Evolutionary conservation across 116 monocot genomes (phyloP), one percentile per base, ranked within the genome.

Genomic region (Papilionanthe hybrid): DNA sequence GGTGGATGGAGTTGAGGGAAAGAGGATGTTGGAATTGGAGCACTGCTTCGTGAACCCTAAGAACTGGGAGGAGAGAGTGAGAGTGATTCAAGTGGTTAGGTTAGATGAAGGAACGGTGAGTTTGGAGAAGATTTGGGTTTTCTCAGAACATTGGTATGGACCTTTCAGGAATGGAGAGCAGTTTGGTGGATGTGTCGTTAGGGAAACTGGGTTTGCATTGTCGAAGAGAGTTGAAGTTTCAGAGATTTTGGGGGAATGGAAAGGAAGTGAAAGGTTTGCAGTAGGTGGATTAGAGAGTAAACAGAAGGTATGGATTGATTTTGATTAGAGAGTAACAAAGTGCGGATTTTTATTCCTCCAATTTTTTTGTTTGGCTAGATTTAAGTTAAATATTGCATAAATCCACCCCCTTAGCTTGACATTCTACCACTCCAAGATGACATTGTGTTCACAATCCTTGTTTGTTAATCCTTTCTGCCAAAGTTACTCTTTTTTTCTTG

Each of bases 111-210:
- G 29, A 67, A 69, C 9, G 55, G n/a, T 89, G 79, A 79, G 72
- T 44, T 77, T 96, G 83, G 80, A 83, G 72, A 80, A 84, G 42
- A 82, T 98, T 13, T 83, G 83, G 72, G 91, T 93, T 12, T 94
- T 92, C 79, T 88, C 87, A 7, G 98, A 98, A 83, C 87, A 92
- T 25, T 92, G 94, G 98, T 88, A 98, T 76, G 92, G 98, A 48
- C 91, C 94, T 2, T 98, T 90, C 79, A 86, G 90, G 43, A 87
- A 98, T 74, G 94, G 94, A 25, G 98, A 92, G 72, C 91, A 88
- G 76, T 84, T 98, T 9, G 98, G 94, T 11, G 98, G 94, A 49
- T 98, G 98, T 74, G 82, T 91, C 42, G 83, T 98, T n/a, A 77
- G 87, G 42, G 92, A 98, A 77, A 79, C 91, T 42, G 94, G 85